These are phyloP conservation scores for Mycena polygramma DNA, from an alignment of 768 basidiomycete species.

Conservation along the genomic window DNA sequence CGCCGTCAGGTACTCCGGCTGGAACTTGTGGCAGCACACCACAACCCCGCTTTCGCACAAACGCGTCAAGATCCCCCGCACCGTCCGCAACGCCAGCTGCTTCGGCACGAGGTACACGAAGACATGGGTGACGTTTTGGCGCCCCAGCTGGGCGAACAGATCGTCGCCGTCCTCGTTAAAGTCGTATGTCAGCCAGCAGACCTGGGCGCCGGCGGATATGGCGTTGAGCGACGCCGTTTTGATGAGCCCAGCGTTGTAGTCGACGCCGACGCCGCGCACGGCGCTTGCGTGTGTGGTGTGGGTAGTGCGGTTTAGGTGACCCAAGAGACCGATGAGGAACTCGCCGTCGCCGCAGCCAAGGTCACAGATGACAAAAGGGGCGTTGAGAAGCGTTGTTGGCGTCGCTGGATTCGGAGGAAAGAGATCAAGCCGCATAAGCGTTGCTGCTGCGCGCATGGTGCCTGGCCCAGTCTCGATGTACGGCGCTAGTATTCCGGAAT, in stretches of 20 bases:
- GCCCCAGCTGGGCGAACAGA: constrained; percentile 18
- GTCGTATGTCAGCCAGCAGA: constrained; percentile 24
- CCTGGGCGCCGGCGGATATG: background rate
- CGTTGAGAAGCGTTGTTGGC: background rate
- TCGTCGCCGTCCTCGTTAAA: constrained; percentile 22
- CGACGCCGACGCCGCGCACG: constrained; percentile 25
- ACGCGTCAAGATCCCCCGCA: constrained; percentile 19
- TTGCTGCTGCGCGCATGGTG: constrained; percentile 29
- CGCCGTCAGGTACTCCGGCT: constrained; percentile 14
- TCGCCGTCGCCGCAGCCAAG: constrained; percentile 30
- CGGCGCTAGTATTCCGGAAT: constrained; percentile 22
- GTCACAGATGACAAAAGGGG: constrained; percentile 25
- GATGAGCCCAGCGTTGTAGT: constrained; percentile 21
- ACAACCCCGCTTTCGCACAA: constrained; percentile 22
- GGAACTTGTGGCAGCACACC: constrained; percentile 29
- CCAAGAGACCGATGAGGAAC: constrained; percentile 24
- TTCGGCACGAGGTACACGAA: constrained; percentile 31
- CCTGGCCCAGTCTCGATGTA: constrained; percentile 27
- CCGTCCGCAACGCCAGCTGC: constrained; percentile 24
- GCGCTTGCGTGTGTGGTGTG: constrained; percentile 7
- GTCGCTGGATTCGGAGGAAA: background rate
- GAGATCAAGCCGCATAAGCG: constrained; percentile 24
- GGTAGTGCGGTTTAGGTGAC: constrained; percentile 13
- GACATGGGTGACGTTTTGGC: constrained; percentile 22
- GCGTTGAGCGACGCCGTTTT: constrained; percentile 21